Percentiles rank a stretch among this genome's conserved stretches.
These are phyloP conservation scores for Carnegiea gigantea DNA, from an alignment of 179 eudicot species.

Conservation along the genomic window DNA sequence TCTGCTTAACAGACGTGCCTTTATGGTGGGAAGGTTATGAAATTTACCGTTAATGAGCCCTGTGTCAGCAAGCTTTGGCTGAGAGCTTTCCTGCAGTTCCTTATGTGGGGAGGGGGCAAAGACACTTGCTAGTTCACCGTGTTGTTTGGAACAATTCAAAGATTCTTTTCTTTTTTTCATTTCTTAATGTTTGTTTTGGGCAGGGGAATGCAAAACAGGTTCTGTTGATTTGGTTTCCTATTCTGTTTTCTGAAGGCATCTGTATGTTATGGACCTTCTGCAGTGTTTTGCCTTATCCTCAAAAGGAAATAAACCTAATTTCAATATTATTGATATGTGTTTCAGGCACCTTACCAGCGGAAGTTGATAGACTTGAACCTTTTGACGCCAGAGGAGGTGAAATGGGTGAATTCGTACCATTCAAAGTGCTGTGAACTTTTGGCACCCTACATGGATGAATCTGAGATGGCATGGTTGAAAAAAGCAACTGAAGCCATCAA, in stretches of 20 bases:
- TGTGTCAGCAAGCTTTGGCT: not conserved
- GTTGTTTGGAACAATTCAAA: not conserved
- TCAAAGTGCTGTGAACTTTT: conserved; percentile 64
- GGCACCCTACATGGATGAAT: conserved; percentile 55
- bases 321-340: conserved; percentile 4
- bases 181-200: not conserved
- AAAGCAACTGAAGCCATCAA: conserved; percentile 68
- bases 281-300: not conserved
- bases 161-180: too few relatives aligned
- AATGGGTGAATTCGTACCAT: conserved; percentile 79
- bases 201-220: not conserved
- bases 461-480: conserved; percentile 72
- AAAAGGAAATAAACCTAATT: too few relatives aligned
- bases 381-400: conserved; percentile 70
- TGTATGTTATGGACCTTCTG: too few relatives aligned
- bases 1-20: too few relatives aligned
- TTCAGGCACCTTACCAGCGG: conserved; percentile 88
- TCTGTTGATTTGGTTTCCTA: too few relatives aligned
- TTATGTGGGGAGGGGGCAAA: not conserved
- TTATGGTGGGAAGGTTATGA: too few relatives aligned
- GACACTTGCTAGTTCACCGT: not conserved
- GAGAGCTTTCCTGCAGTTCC: not conserved
- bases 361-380: conserved; percentile 68
- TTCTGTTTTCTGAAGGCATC: too few relatives aligned
- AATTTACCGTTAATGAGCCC: too few relatives aligned